Conservation (phyloP, 805 yeast genomes). For the Hanseniaspora clermontiae region DNA sequence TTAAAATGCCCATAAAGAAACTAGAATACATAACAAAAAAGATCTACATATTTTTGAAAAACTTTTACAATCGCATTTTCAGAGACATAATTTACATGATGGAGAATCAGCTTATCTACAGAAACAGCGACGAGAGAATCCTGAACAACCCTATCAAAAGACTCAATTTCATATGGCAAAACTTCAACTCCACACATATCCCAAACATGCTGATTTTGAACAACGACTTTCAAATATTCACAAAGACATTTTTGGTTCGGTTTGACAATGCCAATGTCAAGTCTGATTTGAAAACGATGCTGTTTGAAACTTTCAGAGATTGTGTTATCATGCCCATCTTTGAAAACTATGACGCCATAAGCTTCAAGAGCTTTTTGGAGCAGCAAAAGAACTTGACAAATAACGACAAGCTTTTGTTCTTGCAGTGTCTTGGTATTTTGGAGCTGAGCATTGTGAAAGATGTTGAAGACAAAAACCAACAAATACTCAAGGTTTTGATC, state of each 20-base stretch:
- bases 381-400: slow-evolving; percentile 31
- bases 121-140: slow-evolving; percentile 24
- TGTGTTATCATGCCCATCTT: slow-evolving; percentile 41
- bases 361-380: slow-evolving; percentile 26
- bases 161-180: slow-evolving; percentile 41
- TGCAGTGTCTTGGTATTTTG: slow-evolving; percentile 53
- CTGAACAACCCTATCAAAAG: slow-evolving; percentile 29
- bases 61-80: slow-evolving; percentile 2
- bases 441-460: slow-evolving; percentile 24
- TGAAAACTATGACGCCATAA: slow-evolving; percentile 30
- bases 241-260: slow-evolving; percentile 19
- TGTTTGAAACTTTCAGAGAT: slow-evolving; percentile 40
- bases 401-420: slow-evolving; percentile 32
- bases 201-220: slow-evolving; percentile 51
- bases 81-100: slow-evolving; percentile 22
- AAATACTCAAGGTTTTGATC: slow-evolving; percentile 42
- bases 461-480: slow-evolving; percentile 45
- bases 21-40: slow-evolving; percentile 4
- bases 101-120: slow-evolving; percentile 29
- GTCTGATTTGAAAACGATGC: slow-evolving; percentile 29
- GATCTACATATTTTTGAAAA: not conserved
- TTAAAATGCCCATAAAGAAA: not conserved
- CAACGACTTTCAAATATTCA: slow-evolving; percentile 37
- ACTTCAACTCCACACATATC: slow-evolving; percentile 41
- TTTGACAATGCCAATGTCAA: slow-evolving; percentile 19